Evolutionary conservation across 768 basidiomycete genomes (phyloP).

Genomic region (Xerocomus potaroensis): DNA sequence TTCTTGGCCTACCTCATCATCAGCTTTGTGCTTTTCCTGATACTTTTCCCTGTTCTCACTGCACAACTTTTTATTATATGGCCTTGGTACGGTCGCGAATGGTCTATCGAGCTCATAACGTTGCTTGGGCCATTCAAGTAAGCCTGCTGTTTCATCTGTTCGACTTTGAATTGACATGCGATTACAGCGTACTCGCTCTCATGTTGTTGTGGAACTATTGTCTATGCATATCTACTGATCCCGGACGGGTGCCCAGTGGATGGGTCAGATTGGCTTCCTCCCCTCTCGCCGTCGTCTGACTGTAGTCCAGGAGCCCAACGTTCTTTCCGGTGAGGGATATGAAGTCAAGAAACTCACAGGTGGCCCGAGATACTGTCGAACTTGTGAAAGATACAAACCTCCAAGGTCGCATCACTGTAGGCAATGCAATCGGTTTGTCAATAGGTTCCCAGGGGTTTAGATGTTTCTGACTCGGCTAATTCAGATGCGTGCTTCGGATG

Average conservation of each 20-base stretch:
- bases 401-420: conserved; percentile 92
- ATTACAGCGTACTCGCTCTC: conserved; percentile 60
- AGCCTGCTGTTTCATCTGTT: conserved; percentile 21
- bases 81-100: conserved; percentile 84
- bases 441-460: background rate
- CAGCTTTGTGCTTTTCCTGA: conserved; percentile 63
- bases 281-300: conserved; percentile 6
- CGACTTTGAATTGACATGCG: conserved; percentile 9
- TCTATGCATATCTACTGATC: conserved; percentile 76
- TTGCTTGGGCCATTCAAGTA: conserved; percentile 93
- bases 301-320: conserved; percentile 58
- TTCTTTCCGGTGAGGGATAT: conserved; percentile 58
- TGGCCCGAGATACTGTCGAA: conserved; percentile 78
- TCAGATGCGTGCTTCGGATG: conserved; percentile 85
- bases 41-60: conserved; percentile 84
- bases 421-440: conserved; percentile 70
- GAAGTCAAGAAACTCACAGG: conserved; percentile 92
- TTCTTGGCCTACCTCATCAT: conserved; percentile 62
- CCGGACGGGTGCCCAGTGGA: conserved; percentile 71
- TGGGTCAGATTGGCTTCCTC: conserved; percentile 54
- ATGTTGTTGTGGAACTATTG: conserved; percentile 88
- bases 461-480: conserved; percentile 3
- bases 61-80: conserved; percentile 86
- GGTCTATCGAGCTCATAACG: conserved; percentile 69
- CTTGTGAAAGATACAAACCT: conserved; percentile 82